phyloP scores from a whole-genome alignment of 2,329 filamentous ascomycete genomes.

The Apiospora aurea region DNA sequence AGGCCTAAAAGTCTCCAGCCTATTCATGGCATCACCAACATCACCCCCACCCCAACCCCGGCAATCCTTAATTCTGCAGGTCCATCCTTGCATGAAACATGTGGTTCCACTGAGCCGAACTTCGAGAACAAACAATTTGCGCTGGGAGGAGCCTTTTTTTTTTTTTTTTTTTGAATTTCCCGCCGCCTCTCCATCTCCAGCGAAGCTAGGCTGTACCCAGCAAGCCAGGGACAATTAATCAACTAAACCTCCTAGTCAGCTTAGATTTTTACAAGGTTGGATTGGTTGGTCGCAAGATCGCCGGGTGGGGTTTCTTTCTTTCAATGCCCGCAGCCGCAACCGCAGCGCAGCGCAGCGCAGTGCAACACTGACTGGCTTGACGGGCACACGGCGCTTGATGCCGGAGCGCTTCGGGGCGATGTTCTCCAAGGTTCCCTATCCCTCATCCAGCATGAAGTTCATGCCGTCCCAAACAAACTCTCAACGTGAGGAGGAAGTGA shows the following conservation, averaged over 20 bases:
- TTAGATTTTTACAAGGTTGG: neutral
- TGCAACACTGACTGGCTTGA: neutral
- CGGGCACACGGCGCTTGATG: constrained; percentile 14
- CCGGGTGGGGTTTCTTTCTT: neutral
- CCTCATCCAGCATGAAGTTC: constrained; percentile 19
- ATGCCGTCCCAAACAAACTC: constrained; percentile 10
- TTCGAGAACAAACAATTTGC: constrained; percentile 21
- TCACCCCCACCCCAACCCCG: constrained; percentile 12
- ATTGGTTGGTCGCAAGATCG: neutral
- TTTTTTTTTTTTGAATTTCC: neutral
- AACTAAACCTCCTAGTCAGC: neutral
- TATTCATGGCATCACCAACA: constrained; percentile 17
- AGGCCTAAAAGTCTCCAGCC: neutral
- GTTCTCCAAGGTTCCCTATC: constrained; percentile 4
- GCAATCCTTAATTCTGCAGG: constrained; percentile 15
- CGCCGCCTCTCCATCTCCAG: constrained; percentile 6
- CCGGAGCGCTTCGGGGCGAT: constrained; percentile 7
- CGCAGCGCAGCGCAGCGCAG: neutral
- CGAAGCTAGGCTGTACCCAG: neutral
- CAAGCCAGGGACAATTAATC: neutral
- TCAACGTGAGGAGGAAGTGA: constrained; percentile 1
- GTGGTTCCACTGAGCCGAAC: constrained; percentile 18
- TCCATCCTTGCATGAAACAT: constrained; percentile 19
- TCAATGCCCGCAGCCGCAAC: constrained; percentile 2
- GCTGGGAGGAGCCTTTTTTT: neutral